Conservation (phyloP, 164 flowering plant genomes). For the Magnolia officinalis region DNA sequence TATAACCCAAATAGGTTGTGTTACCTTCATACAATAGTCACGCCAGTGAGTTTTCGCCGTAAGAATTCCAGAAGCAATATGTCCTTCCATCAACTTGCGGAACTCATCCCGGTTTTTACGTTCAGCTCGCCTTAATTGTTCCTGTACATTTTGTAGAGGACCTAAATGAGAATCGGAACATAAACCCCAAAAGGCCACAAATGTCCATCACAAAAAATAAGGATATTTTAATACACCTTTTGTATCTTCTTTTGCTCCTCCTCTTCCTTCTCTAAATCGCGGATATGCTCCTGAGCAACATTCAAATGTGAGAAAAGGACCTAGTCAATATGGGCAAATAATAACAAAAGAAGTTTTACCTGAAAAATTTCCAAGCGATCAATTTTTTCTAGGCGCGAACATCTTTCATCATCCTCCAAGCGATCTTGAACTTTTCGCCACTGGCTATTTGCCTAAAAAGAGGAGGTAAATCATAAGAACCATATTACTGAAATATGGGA, state of each 20-base stretch:
- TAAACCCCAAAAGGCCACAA: background rate
- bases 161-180: background rate
- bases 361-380: constrained; percentile 84
- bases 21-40: constrained; percentile 88
- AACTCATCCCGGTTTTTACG: constrained; percentile 92
- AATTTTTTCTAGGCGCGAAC: constrained; percentile 81
- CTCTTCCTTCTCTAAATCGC: constrained; percentile 87
- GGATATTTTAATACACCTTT: constrained; percentile 45
- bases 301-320: constrained; percentile 15
- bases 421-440: constrained; percentile 95
- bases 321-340: background rate
- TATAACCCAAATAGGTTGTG: background rate
- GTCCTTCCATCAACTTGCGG: constrained; percentile 84
- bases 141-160: constrained; percentile 37
- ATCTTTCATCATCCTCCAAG: constrained; percentile 90
- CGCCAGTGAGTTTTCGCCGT: constrained; percentile 89
- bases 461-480: background rate
- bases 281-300: constrained; percentile 70
- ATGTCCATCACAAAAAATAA: background rate
- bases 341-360: constrained; percentile 31
- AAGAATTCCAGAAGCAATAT: constrained; percentile 65
- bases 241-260: constrained; percentile 88
- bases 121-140: constrained; percentile 73
- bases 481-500: too few species aligned
- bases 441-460: constrained; percentile 66